Evolutionary conservation across 139 green algal genomes (phyloP).

Genomic region (Yamagishiella unicocca): DNA sequence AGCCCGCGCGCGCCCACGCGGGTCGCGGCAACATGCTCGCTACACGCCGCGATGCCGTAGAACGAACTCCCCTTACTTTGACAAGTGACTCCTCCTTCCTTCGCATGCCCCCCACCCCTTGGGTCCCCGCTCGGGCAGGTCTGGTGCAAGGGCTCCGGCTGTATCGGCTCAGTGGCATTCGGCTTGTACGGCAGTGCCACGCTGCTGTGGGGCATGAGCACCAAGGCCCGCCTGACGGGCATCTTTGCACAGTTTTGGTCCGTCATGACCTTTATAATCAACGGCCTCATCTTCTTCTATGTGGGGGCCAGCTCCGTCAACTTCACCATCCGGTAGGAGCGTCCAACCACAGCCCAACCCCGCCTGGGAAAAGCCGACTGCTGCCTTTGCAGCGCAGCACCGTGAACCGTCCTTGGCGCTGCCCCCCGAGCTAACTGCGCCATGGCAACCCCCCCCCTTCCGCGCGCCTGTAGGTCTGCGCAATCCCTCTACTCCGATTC

Average conservation of each 20-base stretch:
- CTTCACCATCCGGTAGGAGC: conserved; percentile 78
- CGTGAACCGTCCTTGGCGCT: too few species aligned
- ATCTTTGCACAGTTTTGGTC: conserved; percentile 68
- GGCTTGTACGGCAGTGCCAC: conserved; percentile 86
- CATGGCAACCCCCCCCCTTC: not conserved
- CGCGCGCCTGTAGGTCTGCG: not conserved
- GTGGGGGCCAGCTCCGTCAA: conserved; percentile 82
- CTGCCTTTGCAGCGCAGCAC: too few species aligned
- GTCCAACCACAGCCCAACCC: too few species aligned
- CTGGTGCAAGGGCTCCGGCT: conserved; percentile 72
- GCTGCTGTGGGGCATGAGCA: conserved; percentile 76
- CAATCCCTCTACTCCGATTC: not conserved
- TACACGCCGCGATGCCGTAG: too few species aligned
- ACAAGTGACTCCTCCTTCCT: too few species aligned
- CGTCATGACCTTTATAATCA: conserved; percentile 68
- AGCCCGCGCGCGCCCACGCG: too few species aligned
- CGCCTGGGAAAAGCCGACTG: too few species aligned
- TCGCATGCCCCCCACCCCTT: too few species aligned
- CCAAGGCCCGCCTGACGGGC: conserved; percentile 53
- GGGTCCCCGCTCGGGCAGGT: too few species aligned
- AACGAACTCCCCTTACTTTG: too few species aligned
- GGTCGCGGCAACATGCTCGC: too few species aligned
- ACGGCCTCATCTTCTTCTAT: conserved; percentile 71
- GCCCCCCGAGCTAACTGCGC: too few species aligned
- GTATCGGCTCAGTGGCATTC: conserved; percentile 88